Conservation (phyloP, 2,329 filamentous ascomycete genomes). For the Aureobasidium namibiae region DNA sequence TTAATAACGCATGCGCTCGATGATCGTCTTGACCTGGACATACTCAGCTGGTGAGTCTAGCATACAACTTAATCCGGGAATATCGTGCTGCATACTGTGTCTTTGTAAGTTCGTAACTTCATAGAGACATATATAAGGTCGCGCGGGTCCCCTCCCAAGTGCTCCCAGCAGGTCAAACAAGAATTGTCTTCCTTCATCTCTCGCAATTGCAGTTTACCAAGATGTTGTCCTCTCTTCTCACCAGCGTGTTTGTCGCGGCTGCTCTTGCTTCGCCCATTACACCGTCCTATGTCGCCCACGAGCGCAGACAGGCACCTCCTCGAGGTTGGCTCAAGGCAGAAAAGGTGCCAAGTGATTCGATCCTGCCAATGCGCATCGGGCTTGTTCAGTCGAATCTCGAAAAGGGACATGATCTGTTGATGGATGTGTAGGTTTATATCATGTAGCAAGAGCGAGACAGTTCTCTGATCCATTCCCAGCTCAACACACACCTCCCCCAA, state of each 20-base stretch:
- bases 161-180: background rate
- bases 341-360: constrained; percentile 27
- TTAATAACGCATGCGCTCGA: background rate
- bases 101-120: background rate
- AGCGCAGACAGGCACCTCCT: constrained; percentile 28
- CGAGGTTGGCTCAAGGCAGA: constrained; percentile 31
- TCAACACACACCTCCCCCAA: constrained; percentile 23
- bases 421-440: constrained; percentile 20
- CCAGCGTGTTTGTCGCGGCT: constrained; percentile 27
- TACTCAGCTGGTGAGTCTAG: background rate
- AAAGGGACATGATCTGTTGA: constrained; percentile 24
- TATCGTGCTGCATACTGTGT: background rate
- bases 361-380: constrained; percentile 39
- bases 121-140: background rate
- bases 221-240: constrained; percentile 23
- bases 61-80: background rate
- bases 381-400: constrained; percentile 38
- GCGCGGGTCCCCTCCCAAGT: background rate
- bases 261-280: background rate
- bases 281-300: constrained; percentile 32
- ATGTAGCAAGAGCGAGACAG: background rate
- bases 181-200: background rate
- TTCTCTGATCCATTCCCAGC: background rate
- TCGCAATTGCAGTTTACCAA: background rate
- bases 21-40: background rate